Evolutionary conservation across 176 grass and related monocot species (phyloP).

Genomic region (Tillandsia fasciculata): DNA sequence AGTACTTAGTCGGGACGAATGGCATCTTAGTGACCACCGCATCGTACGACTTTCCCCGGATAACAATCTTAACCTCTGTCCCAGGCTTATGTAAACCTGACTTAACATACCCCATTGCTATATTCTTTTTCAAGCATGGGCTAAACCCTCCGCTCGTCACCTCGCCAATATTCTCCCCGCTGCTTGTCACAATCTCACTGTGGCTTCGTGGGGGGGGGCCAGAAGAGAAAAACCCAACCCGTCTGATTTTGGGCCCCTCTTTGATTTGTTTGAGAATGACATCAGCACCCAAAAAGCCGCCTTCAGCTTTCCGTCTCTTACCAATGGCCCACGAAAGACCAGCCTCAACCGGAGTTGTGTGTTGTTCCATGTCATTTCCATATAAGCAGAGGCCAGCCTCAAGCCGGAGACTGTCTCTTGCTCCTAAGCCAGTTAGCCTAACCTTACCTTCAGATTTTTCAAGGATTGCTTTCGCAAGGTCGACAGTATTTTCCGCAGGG

Average conservation of each 20-base stretch:
- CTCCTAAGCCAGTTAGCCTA: constrained; percentile 69
- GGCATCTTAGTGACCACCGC: constrained; percentile 89
- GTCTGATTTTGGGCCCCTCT: constrained; percentile 81
- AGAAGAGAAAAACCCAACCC: constrained; percentile 66
- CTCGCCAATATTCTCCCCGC: constrained; percentile 78
- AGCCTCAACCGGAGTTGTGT: constrained; percentile 78
- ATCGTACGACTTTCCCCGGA: constrained; percentile 76
- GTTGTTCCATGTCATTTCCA: constrained; percentile 96
- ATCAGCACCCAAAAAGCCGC: constrained; percentile 78
- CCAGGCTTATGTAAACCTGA: constrained; percentile 89
- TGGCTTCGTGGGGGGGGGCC: constrained; percentile 85
- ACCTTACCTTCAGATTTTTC: constrained; percentile 94
- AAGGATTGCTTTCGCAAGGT: constrained; percentile 74
- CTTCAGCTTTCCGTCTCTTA: constrained; percentile 77
- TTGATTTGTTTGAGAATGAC: constrained; percentile 89
- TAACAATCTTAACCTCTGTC: constrained; percentile 69
- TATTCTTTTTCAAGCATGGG: constrained; percentile 97
- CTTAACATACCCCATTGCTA: constrained; percentile 95
- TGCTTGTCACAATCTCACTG: constrained; percentile 54
- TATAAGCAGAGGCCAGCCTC: constrained; percentile 97
- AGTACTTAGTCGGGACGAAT: constrained; percentile 95
- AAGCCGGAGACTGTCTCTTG: constrained; percentile 88
- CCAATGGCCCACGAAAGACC: constrained; percentile 95
- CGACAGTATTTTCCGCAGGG: constrained; percentile 69
- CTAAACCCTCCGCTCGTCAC: constrained; percentile 96